Percentiles rank a stretch among this genome's conserved stretches.
phyloP scores from a whole-genome alignment of 2,329 filamentous ascomycete species.

The Penicillium sp. region DNA sequence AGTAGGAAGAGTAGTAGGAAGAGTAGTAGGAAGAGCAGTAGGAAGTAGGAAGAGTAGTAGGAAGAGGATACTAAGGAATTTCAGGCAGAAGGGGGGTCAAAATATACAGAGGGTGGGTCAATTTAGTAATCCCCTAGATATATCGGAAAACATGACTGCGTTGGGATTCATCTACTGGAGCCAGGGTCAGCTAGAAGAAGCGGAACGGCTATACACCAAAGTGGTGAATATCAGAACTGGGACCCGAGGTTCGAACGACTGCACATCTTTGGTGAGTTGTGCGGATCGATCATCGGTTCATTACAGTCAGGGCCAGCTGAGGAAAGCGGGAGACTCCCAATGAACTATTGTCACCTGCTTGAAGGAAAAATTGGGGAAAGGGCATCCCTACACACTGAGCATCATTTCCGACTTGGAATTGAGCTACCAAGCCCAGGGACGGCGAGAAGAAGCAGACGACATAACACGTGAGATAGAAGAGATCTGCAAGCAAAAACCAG shows the following conservation, averaged over 20 bases:
- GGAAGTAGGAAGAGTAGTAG: too few relatives aligned
- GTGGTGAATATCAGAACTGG: conserved; percentile 4
- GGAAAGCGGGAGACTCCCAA: background rate
- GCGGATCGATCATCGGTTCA: background rate
- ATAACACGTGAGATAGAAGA: background rate
- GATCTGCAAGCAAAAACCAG: background rate
- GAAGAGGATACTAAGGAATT: too few relatives aligned
- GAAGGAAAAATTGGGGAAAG: background rate
- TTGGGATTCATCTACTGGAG: background rate
- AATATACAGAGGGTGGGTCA: too few relatives aligned
- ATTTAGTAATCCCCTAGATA: too few relatives aligned
- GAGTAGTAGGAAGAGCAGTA: too few relatives aligned
- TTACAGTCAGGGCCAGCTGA: background rate
- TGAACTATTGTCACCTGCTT: background rate
- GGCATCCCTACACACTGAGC: background rate
- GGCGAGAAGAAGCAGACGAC: background rate
- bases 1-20: too few relatives aligned
- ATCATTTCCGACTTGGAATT: background rate
- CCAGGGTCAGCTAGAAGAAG: background rate
- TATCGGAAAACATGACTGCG: background rate
- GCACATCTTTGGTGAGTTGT: background rate
- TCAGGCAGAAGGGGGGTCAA: too few relatives aligned
- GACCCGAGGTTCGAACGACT: conserved; percentile 5
- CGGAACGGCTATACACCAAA: background rate
- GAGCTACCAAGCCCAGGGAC: background rate